These are phyloP conservation scores for Colletotrichum higginsianum DNA, from an alignment of 2,329 filamentous ascomycete genomes.

Conservation along the genomic window DNA sequence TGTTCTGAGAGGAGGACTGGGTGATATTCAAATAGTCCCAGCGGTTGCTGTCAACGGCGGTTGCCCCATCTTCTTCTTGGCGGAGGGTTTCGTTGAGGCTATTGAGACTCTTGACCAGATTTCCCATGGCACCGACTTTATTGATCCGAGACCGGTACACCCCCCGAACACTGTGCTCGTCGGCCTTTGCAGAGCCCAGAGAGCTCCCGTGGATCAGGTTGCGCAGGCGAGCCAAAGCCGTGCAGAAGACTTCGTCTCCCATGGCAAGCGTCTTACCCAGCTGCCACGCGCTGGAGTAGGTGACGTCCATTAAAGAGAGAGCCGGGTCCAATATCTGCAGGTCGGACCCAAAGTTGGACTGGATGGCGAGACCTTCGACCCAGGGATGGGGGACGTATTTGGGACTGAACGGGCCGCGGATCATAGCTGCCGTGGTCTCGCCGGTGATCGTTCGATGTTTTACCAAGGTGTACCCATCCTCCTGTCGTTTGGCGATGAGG, in stretches of 20 bases:
- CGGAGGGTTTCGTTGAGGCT: too few species aligned
- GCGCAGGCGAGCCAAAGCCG: slow-evolving; percentile 45
- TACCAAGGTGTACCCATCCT: slow-evolving; percentile 57
- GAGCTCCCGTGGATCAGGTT: background rate
- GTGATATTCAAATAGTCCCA: too few species aligned
- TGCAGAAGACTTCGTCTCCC: slow-evolving; percentile 50
- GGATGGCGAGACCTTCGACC: slow-evolving; percentile 33
- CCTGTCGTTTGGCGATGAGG: background rate
- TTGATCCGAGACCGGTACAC: background rate
- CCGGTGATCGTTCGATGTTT: slow-evolving; percentile 55
- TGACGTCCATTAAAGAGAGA: slow-evolving; percentile 59
- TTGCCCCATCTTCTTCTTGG: too few species aligned
- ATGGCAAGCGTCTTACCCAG: slow-evolving; percentile 58
- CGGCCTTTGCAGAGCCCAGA: background rate
- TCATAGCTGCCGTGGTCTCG: slow-evolving; percentile 56
- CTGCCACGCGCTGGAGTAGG: slow-evolving; percentile 61
- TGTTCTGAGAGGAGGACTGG: too few species aligned
- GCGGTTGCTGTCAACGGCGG: too few species aligned
- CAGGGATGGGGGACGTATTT: slow-evolving; percentile 10
- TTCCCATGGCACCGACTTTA: slow-evolving; percentile 38
- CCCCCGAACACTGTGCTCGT: background rate
- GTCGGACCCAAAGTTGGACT: slow-evolving; percentile 53
- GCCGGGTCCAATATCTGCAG: slow-evolving; percentile 58
- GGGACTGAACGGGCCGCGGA: slow-evolving; percentile 56
- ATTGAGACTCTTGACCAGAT: too few species aligned